Conservation (phyloP, 2,329 filamentous ascomycete species). For the Talaromyces marneffei region DNA sequence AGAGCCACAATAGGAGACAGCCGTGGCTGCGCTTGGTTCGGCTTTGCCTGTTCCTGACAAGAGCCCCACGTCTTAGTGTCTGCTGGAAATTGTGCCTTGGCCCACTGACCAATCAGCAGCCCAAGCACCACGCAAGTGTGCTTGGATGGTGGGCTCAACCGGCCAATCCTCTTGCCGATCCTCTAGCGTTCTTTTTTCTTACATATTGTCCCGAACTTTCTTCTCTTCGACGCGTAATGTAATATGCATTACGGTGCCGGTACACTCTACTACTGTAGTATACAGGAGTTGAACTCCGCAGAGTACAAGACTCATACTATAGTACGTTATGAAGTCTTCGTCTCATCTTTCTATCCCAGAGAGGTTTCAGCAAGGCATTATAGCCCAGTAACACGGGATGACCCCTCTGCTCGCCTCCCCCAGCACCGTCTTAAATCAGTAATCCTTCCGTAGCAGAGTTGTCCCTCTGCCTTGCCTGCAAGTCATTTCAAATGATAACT, state of each 20-base stretch:
- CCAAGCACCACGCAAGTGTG: background rate
- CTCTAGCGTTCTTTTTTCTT: background rate
- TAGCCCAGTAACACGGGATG: background rate
- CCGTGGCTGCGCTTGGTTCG: constrained; percentile 14
- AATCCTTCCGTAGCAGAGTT: background rate
- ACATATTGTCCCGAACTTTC: background rate
- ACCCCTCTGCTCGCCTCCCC: background rate
- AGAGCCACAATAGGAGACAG: background rate
- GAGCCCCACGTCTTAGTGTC: background rate
- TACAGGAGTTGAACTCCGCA: background rate
- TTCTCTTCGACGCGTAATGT: background rate
- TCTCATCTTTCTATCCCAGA: background rate
- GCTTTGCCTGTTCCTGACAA: constrained; percentile 24
- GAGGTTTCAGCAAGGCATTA: background rate
- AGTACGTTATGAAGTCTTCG: background rate
- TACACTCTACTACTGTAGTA: background rate
- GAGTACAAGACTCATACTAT: background rate
- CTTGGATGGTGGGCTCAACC: background rate
- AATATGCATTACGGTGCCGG: background rate
- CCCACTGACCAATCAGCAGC: background rate
- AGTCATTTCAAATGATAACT: background rate
- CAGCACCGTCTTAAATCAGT: background rate
- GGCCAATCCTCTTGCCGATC: background rate
- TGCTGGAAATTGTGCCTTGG: background rate
- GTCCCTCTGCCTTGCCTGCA: background rate